Conservation (phyloP, 2,329 filamentous ascomycete genomes). For the Trichoderma cornu-damae region DNA sequence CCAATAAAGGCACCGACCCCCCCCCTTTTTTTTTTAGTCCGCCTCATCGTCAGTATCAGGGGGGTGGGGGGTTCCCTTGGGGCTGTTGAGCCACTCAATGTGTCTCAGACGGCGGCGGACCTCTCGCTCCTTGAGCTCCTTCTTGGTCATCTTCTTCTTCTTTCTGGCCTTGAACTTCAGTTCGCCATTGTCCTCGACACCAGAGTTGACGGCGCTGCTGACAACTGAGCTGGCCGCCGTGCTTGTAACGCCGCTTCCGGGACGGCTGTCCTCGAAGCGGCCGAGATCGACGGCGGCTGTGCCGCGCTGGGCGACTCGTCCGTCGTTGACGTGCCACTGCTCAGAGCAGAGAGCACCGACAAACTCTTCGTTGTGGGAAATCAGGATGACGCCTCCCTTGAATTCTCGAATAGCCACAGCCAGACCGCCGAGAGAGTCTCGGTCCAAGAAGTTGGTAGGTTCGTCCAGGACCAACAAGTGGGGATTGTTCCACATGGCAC, state of each 20-base stretch:
- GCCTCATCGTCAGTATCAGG: slow-evolving; percentile 72
- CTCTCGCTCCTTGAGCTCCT: slow-evolving; percentile 91
- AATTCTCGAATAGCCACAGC: slow-evolving; percentile 98
- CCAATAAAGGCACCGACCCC: background rate
- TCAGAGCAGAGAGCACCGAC: slow-evolving; percentile 92
- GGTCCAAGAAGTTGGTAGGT: slow-evolving; percentile 98
- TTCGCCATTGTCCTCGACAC: slow-evolving; percentile 70
- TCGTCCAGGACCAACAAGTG: slow-evolving; percentile 96
- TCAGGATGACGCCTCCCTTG: slow-evolving; percentile 98
- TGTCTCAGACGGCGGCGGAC: slow-evolving; percentile 81
- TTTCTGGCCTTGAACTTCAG: slow-evolving; percentile 87
- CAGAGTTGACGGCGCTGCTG: slow-evolving; percentile 63
- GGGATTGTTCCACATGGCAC: slow-evolving; percentile 98
- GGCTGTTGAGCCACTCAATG: slow-evolving; percentile 76
- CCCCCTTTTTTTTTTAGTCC: background rate
- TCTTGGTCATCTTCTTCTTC: slow-evolving; percentile 99
- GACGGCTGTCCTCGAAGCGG: slow-evolving; percentile 79
- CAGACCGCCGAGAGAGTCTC: slow-evolving; percentile 91
- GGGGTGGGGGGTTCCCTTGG: slow-evolving; percentile 76
- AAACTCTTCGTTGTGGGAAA: slow-evolving; percentile 99
- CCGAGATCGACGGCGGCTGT: slow-evolving; percentile 67
- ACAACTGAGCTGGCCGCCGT: slow-evolving; percentile 53
- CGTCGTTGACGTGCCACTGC: slow-evolving; percentile 91
- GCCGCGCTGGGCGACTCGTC: slow-evolving; percentile 79
- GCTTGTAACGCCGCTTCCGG: slow-evolving; percentile 53